These are phyloP conservation scores for Schwanniomyces sp. DNA, from an alignment of 805 yeast species.

Conservation along the genomic window DNA sequence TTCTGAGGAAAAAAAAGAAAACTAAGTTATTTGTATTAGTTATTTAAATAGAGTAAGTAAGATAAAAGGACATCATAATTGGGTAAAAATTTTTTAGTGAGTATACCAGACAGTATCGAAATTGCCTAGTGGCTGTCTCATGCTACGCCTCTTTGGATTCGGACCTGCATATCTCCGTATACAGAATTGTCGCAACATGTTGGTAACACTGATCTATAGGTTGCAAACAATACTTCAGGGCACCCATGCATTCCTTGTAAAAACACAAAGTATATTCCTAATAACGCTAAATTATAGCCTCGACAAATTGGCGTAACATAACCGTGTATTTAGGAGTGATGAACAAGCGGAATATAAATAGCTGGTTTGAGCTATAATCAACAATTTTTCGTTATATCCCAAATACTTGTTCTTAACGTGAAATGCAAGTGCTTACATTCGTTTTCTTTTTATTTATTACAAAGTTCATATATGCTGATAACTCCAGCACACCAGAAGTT, in stretches of 20 bases:
- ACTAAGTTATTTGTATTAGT: neutral
- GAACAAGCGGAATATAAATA: neutral
- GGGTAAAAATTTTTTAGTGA: too few relatives aligned
- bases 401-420: neutral
- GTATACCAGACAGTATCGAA: too few relatives aligned
- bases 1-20: too few relatives aligned
- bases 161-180: neutral
- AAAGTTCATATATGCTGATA: slow-evolving; percentile 2
- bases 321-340: neutral
- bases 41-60: neutral
- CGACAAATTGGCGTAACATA: neutral
- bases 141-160: neutral
- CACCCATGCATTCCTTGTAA: neutral
- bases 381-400: neutral
- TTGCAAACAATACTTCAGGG: neutral
- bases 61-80: neutral
- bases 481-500: slow-evolving; percentile 24
- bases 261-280: neutral
- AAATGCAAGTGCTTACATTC: slow-evolving; percentile 3
- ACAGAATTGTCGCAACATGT: neutral
- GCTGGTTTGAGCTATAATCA: neutral
- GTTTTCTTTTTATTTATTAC: slow-evolving; percentile 3
- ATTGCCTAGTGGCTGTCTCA: neutral
- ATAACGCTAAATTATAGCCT: neutral
- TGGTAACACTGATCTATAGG: slow-evolving; percentile 1